Evolutionary conservation across 2,329 filamentous ascomycete species (phyloP).

Genomic region (Neofusicoccum umdonicola): DNA sequence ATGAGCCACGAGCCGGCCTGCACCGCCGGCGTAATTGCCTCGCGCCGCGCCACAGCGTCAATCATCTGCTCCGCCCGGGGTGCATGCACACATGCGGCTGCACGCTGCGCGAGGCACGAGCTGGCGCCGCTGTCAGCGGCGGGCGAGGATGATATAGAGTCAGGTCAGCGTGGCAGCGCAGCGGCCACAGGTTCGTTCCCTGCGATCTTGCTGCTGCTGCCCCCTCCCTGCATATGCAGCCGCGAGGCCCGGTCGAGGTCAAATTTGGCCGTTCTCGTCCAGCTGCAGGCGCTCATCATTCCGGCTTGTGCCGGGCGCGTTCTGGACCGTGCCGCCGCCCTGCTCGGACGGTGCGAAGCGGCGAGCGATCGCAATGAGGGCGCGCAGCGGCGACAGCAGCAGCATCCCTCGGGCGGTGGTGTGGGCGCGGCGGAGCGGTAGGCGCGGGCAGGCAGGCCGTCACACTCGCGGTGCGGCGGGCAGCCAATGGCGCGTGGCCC

Average conservation of each 20-base stretch:
- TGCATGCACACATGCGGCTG: no score
- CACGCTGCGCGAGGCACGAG: neutral
- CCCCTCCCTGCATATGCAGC: neutral
- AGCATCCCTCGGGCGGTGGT: neutral
- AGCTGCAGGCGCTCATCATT: neutral
- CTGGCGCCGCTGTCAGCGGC: neutral
- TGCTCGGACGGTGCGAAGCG: neutral
- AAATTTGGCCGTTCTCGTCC: neutral
- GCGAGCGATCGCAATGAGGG: conserved; percentile 11
- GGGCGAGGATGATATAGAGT: neutral
- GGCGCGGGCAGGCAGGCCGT: conserved; percentile 6
- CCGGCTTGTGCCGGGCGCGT: neutral
- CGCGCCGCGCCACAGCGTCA: neutral
- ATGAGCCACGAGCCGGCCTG: conserved; percentile 1
- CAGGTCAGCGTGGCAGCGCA: neutral
- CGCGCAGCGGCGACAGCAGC: neutral
- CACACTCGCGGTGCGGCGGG: neutral
- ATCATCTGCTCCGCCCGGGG: neutral
- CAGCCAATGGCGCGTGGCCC: neutral
- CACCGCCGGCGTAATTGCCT: neutral
- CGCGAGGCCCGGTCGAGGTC: no score
- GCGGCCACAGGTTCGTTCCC: neutral
- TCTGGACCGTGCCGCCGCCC: conserved; percentile 3
- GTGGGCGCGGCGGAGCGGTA: neutral
- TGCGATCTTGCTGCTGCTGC: neutral